Conservation (phyloP, 352 stramenopile genomes). For the Phytophthora palmivora region DNA sequence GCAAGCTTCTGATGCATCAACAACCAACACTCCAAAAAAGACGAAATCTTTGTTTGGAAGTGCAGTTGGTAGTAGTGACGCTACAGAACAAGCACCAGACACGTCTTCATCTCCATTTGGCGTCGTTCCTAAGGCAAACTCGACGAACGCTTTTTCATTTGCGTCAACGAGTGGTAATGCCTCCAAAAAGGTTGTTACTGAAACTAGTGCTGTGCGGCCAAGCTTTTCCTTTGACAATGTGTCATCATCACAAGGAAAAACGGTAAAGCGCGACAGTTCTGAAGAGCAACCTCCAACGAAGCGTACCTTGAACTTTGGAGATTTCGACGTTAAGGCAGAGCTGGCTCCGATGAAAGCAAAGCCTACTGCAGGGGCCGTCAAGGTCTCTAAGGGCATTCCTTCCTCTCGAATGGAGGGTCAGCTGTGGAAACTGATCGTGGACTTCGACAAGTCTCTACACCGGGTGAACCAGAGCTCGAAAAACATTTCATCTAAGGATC, state of each 20-base stretch:
- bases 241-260: constrained; percentile 17
- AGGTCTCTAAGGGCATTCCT: constrained; percentile 30
- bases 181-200: constrained; percentile 10
- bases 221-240: constrained; percentile 43
- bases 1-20: background rate
- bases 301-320: constrained; percentile 43
- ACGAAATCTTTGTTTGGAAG: constrained; percentile 28
- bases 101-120: constrained; percentile 42
- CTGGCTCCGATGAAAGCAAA: constrained; percentile 17
- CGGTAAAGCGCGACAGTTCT: constrained; percentile 8
- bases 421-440: constrained; percentile 75
- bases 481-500: constrained; percentile 50
- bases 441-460: constrained; percentile 70
- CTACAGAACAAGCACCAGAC: constrained; percentile 11
- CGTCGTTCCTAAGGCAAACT: constrained; percentile 25
- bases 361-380: background rate
- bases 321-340: constrained; percentile 25
- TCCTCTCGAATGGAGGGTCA: constrained; percentile 62
- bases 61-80: constrained; percentile 21
- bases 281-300: constrained; percentile 29
- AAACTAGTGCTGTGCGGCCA: constrained; percentile 21
- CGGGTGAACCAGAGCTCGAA: constrained; percentile 53
- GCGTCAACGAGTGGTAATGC: constrained; percentile 14
- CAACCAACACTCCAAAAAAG: constrained; percentile 18
- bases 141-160: constrained; percentile 38